These are phyloP conservation scores for Chalara sp. DNA, from an alignment of 2,329 filamentous ascomycete species.

Conservation along the genomic window DNA sequence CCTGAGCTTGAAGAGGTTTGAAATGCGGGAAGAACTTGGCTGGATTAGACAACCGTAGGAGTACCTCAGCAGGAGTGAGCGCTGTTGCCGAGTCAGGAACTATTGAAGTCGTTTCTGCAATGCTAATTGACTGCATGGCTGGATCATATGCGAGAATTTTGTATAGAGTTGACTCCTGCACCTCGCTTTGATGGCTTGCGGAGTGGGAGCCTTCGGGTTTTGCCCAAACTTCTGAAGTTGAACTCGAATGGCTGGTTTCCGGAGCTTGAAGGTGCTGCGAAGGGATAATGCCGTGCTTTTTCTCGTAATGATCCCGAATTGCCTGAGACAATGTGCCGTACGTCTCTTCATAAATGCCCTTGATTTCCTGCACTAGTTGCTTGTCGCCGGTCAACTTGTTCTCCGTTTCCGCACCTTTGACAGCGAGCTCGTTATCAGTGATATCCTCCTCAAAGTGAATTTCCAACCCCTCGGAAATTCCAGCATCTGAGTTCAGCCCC, in stretches of 20 bases:
- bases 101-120: constrained; percentile 53
- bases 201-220: too few relatives aligned
- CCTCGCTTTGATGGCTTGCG: not conserved
- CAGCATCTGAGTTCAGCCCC: not conserved
- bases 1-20: constrained; percentile 47
- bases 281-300: constrained; percentile 27
- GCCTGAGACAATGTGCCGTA: constrained; percentile 17
- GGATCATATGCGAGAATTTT: constrained; percentile 62
- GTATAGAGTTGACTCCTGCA: constrained; percentile 37
- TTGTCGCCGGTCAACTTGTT: constrained; percentile 14
- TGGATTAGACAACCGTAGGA: constrained; percentile 54
- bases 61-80: constrained; percentile 51
- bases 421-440: too few relatives aligned
- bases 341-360: constrained; percentile 34
- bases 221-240: too few relatives aligned
- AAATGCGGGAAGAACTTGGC: constrained; percentile 61
- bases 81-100: constrained; percentile 41
- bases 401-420: too few relatives aligned
- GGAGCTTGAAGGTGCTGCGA: constrained; percentile 22
- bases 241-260: too few relatives aligned
- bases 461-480: not conserved
- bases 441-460: not conserved
- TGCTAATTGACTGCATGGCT: constrained; percentile 47
- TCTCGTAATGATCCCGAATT: too few relatives aligned
- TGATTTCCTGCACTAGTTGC: constrained; percentile 30